phyloP scores from a whole-genome alignment of 1,284 basidiomycete genomes.

The Malassezia equina region DNA sequence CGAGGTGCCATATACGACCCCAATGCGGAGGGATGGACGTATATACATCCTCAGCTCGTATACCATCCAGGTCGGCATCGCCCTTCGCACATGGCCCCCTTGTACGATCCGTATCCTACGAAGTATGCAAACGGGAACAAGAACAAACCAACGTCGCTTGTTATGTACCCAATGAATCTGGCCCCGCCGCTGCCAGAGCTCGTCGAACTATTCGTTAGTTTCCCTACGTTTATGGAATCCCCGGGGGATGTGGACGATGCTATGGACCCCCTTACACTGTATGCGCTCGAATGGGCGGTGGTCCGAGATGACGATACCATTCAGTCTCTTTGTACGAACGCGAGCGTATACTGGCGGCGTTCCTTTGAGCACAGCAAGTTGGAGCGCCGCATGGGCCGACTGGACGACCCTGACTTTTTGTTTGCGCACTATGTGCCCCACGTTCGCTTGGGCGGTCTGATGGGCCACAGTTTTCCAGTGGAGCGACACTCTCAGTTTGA shows the following conservation, averaged over 20 bases:
- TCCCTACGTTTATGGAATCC: conserved; percentile 30
- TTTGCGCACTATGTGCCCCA: conserved; percentile 30
- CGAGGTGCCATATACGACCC: conserved; percentile 21
- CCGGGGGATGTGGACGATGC: conserved; percentile 33
- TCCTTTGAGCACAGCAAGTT: conserved; percentile 34
- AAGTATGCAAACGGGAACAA: background rate
- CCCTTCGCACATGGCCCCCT: background rate
- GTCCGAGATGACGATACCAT: background rate
- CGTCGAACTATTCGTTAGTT: conserved; percentile 29
- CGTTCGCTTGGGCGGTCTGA: conserved; percentile 21
- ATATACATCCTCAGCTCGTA: conserved; percentile 32
- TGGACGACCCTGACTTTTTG: conserved; percentile 9
- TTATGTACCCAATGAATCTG: background rate
- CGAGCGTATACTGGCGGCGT: conserved; percentile 12
- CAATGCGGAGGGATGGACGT: conserved; percentile 28
- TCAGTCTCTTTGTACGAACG: background rate
- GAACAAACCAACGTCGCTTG: background rate
- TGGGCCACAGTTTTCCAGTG: conserved; percentile 19
- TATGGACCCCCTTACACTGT: conserved; percentile 29
- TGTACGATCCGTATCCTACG: background rate
- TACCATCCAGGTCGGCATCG: conserved; percentile 5
- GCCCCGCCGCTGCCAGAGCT: conserved; percentile 16
- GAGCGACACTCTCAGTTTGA: conserved; percentile 26
- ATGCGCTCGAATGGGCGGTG: conserved; percentile 27
- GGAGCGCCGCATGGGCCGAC: conserved; percentile 4